Evolutionary conservation across 73 alveolate genomes (phyloP).

Genomic region (Tetrahymena thermophila): DNA sequence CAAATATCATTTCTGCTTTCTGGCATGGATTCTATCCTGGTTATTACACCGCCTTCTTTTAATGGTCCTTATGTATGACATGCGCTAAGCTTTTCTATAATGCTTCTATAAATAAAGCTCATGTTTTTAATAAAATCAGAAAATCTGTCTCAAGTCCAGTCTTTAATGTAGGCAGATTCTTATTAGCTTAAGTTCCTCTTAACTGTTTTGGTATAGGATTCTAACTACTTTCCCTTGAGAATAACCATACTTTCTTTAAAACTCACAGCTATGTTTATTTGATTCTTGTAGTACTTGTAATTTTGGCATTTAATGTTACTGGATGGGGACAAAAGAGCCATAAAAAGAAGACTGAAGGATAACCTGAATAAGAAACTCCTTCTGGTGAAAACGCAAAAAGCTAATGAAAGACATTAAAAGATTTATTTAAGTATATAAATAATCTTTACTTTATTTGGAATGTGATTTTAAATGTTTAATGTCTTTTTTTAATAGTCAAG

Average conservation of each 20-base stretch:
- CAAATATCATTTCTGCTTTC: slow-evolving; percentile 81
- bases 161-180: neutral
- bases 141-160: neutral
- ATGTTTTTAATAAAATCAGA: neutral
- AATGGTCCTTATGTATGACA: slow-evolving; percentile 10
- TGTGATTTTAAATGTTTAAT: neutral
- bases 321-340: slow-evolving; percentile 23
- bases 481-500: too few relatives aligned
- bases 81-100: slow-evolving; percentile 6
- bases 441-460: neutral
- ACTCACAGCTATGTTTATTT: neutral
- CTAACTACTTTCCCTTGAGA: neutral
- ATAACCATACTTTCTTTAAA: neutral
- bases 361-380: neutral
- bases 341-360: neutral
- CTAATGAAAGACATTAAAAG: neutral
- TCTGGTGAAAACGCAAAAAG: neutral
- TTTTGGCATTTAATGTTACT: slow-evolving; percentile 10
- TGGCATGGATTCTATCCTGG: slow-evolving; percentile 98
- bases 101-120: neutral
- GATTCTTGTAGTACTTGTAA: neutral
- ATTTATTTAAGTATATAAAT: neutral
- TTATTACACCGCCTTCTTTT: slow-evolving; percentile 76
- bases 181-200: neutral
- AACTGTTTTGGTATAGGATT: slow-evolving; percentile 31